These are phyloP conservation scores for Pythium myriotylum DNA, from an alignment of 352 stramenopile species.

Conservation along the genomic window DNA sequence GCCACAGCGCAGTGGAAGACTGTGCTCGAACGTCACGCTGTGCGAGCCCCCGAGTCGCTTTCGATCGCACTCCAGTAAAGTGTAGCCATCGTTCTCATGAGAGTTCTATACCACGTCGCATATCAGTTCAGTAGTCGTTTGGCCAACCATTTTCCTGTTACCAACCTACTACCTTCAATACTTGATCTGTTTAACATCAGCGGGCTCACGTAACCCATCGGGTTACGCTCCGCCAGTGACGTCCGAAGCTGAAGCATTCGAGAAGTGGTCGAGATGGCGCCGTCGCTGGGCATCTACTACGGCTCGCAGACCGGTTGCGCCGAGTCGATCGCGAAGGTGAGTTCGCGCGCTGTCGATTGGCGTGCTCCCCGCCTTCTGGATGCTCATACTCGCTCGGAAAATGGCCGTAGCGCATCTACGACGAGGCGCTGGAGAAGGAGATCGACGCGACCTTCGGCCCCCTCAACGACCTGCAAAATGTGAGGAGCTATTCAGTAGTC, in stretches of 20 bases:
- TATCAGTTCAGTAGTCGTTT: slow-evolving; percentile 8
- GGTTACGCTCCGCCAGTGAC: slow-evolving; percentile 10
- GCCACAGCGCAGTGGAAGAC: slow-evolving; percentile 24
- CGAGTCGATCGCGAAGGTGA: slow-evolving; percentile 83
- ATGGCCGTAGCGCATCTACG: slow-evolving; percentile 62
- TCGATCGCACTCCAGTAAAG: slow-evolving; percentile 4
- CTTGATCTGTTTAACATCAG: slow-evolving; percentile 16
- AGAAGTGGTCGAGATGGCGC: slow-evolving; percentile 11
- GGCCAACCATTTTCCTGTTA: slow-evolving; percentile 22
- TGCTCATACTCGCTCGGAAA: neutral
- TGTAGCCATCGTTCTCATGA: no score
- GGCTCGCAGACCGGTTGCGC: slow-evolving; percentile 89
- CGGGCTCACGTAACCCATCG: neutral
- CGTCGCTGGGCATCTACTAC: slow-evolving; percentile 68
- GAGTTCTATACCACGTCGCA: slow-evolving; percentile 25
- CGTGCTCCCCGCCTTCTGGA: neutral
- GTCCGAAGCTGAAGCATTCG: slow-evolving; percentile 20
- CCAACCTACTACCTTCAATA: slow-evolving; percentile 13
- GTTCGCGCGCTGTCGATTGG: neutral
- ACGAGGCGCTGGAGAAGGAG: slow-evolving; percentile 59
- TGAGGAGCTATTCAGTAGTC: slow-evolving; percentile 21
- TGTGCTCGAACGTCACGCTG: slow-evolving; percentile 18
- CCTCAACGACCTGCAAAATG: slow-evolving; percentile 75
- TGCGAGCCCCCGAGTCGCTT: slow-evolving; percentile 22
- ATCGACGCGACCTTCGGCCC: slow-evolving; percentile 52